phyloP scores from a whole-genome alignment of 805 yeast genomes.

The Spathaspora boniae region DNA sequence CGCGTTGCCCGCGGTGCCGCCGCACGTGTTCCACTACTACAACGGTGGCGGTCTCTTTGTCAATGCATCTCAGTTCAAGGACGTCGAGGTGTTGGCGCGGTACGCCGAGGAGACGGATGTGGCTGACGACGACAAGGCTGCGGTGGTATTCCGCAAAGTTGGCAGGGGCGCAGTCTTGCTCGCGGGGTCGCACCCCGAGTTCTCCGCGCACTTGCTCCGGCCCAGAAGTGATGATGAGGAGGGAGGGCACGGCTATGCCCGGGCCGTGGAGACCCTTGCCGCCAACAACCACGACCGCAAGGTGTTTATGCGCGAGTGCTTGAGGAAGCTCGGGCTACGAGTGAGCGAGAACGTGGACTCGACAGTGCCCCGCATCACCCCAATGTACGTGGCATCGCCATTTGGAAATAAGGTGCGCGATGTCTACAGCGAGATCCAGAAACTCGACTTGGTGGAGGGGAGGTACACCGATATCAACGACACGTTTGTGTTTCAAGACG shows the following conservation, averaged over 20 bases:
- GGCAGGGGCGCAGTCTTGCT: constrained; percentile 78
- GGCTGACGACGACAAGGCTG: constrained; percentile 49
- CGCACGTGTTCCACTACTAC: constrained; percentile 47
- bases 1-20: constrained; percentile 23
- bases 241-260: constrained; percentile 19
- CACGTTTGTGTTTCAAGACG: constrained; percentile 48
- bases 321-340: constrained; percentile 60
- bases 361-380: constrained; percentile 65
- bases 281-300: constrained; percentile 47
- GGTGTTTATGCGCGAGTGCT: constrained; percentile 52
- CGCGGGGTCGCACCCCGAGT: constrained; percentile 90
- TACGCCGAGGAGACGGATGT: constrained; percentile 60
- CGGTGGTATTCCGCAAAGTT: constrained; percentile 62
- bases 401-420: constrained; percentile 25
- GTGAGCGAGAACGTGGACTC: constrained; percentile 52
- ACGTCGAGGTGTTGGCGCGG: constrained; percentile 70
- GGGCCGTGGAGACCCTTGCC: constrained; percentile 32
- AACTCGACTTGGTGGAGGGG: constrained; percentile 28
- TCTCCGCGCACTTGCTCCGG: constrained; percentile 51
- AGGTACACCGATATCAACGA: constrained; percentile 54
- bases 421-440: constrained; percentile 35
- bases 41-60: constrained; percentile 92
- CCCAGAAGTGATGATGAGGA: constrained; percentile 19
- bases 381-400: constrained; percentile 51
- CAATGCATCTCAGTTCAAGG: constrained; percentile 57